Percentiles rank a stretch among this genome's conserved stretches.
Evolutionary conservation across 768 basidiomycete species (phyloP).

Genomic region (Boletus rufocinnamomeus): DNA sequence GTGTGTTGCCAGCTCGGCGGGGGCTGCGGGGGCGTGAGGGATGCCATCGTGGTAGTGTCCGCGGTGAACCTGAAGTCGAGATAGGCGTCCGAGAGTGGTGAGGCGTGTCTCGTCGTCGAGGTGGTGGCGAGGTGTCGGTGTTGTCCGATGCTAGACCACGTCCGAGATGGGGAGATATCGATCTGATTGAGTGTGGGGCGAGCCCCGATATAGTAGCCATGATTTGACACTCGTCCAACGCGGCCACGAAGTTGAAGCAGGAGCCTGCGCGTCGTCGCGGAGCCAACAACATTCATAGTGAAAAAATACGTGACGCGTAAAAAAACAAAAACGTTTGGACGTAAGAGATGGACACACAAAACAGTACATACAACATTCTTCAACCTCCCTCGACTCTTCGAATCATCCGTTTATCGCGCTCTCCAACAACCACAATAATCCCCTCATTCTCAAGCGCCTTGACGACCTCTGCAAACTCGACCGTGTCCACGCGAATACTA

Average conservation of each 20-base stretch:
- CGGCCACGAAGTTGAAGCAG: not conserved
- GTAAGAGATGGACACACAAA: conserved; percentile 5
- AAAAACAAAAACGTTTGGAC: not conserved
- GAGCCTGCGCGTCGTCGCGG: not conserved
- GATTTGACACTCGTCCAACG: not conserved
- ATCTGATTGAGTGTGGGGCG: not conserved
- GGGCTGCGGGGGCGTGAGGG: conserved; percentile 64
- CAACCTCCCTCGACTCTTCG: conserved; percentile 56
- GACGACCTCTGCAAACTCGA: conserved; percentile 82
- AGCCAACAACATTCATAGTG: conserved; percentile 1
- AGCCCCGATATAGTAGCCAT: conserved; percentile 26
- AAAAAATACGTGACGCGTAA: not conserved
- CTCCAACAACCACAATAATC: conserved; percentile 80
- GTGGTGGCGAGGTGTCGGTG: conserved; percentile 13
- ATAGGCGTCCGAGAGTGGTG: not conserved
- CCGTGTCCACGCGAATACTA: conserved; percentile 72
- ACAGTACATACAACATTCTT: conserved; percentile 6
- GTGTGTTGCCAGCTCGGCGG: conserved; percentile 72
- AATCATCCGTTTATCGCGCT: conserved; percentile 83
- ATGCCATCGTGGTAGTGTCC: conserved; percentile 38
- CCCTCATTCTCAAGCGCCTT: conserved; percentile 84
- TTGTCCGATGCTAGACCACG: not conserved
- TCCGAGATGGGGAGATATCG: not conserved
- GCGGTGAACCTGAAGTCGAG: conserved; percentile 8
- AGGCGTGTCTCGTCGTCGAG: conserved; percentile 3